Percentiles rank a stretch among this genome's conserved stretches.
Evolutionary conservation across 2,329 filamentous ascomycete species (phyloP).

Genomic region (Penicillium sumatraense): DNA sequence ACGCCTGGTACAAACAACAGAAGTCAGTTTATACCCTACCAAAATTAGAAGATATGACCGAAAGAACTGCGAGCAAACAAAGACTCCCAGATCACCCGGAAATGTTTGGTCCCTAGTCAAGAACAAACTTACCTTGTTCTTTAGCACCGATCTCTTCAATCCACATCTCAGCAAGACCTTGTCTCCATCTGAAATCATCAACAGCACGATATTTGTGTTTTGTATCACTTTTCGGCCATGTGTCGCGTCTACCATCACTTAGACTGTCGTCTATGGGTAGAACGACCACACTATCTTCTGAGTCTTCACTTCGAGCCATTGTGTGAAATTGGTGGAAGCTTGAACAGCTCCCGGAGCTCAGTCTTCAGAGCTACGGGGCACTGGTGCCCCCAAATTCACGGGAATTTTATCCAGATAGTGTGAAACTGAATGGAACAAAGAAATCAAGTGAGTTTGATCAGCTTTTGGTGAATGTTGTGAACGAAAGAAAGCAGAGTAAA

Average conservation of each 20-base stretch:
- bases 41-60: conserved; percentile 3
- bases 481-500: no score
- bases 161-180: conserved; percentile 55
- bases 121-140: conserved; percentile 36
- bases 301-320: conserved; percentile 16
- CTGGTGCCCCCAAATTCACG: conserved; percentile 1
- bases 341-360: background rate
- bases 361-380: conserved; percentile 4
- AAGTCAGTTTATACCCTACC: background rate
- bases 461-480: no score
- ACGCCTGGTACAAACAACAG: conserved; percentile 36
- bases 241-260: conserved; percentile 43
- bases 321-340: background rate
- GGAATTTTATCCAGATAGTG: background rate
- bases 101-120: background rate
- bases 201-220: conserved; percentile 35
- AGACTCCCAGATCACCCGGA: no score
- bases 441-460: background rate
- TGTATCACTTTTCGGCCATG: conserved; percentile 38
- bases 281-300: conserved; percentile 29
- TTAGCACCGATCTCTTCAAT: conserved; percentile 48
- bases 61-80: background rate
- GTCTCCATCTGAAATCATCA: conserved; percentile 51
- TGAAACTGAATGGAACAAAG: background rate
- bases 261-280: conserved; percentile 39